These are phyloP conservation scores for Rhytidhysteron rufulum DNA, from an alignment of 2,329 filamentous ascomycete species.

Conservation along the genomic window DNA sequence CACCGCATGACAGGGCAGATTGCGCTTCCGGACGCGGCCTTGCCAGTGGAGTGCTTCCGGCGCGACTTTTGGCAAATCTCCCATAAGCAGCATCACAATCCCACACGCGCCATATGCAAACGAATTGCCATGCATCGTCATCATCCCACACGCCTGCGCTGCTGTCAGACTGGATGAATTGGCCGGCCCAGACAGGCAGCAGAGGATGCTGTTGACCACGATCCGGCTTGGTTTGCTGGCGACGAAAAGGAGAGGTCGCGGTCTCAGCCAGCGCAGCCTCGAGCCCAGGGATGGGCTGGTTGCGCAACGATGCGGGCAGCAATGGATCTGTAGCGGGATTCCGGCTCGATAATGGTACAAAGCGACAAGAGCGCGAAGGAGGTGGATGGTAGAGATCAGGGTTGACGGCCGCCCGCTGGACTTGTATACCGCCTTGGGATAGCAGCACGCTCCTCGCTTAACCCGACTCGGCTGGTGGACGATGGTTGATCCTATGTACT, in stretches of 20 bases:
- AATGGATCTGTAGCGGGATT: neutral
- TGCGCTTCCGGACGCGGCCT: no score
- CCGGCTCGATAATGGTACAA: neutral
- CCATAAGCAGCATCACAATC: no score
- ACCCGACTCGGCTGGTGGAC: slow-evolving; percentile 12
- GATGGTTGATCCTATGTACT: slow-evolving; percentile 14
- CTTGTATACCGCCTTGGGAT: slow-evolving; percentile 28
- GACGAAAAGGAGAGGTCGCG: no score
- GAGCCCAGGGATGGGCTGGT: neutral
- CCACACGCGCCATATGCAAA: neutral
- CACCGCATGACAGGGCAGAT: no score
- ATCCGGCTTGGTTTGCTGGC: no score
- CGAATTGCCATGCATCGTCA: neutral
- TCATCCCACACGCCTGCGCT: slow-evolving; percentile 1
- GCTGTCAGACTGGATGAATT: slow-evolving; percentile 8
- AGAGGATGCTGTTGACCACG: no score
- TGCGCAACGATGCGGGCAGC: neutral
- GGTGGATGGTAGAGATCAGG: neutral
- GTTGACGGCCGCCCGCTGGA: slow-evolving; percentile 21
- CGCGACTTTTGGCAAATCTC: no score
- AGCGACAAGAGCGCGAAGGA: neutral
- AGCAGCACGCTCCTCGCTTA: slow-evolving; percentile 14
- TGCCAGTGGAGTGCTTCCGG: no score
- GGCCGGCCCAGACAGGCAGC: no score
- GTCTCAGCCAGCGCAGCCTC: neutral